Evolutionary conservation across 441 rosid genomes (phyloP).

Genomic region (Hypseocharis bilobata): DNA sequence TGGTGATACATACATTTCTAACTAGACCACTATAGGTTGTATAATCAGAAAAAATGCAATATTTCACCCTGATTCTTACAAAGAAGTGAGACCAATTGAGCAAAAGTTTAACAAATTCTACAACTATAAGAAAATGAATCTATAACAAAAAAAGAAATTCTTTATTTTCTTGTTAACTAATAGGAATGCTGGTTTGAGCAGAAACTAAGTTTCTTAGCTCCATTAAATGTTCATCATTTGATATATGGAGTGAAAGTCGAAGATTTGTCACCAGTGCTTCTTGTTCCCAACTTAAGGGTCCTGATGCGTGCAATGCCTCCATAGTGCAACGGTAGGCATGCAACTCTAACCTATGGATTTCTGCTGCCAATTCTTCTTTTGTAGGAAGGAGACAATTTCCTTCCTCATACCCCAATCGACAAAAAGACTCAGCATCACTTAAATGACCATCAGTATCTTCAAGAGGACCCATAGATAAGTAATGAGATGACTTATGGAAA

Average conservation of each 20-base stretch:
- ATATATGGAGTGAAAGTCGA: conserved; percentile 49
- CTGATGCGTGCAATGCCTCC: conserved; percentile 55
- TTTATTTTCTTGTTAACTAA: conserved; percentile 24
- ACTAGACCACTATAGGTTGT: conserved; percentile 23
- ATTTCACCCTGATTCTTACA: conserved; percentile 32
- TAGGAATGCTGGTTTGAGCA: conserved; percentile 28
- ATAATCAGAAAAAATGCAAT: conserved; percentile 19
- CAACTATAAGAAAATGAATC: conserved; percentile 19
- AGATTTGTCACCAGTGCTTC: conserved; percentile 57
- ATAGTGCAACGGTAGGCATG: conserved; percentile 50
- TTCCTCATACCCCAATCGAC: conserved; percentile 22
- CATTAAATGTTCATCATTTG: conserved; percentile 58
- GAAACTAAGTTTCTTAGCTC: conserved; percentile 48
- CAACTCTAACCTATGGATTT: conserved; percentile 52
- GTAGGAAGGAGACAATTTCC: conserved; percentile 25
- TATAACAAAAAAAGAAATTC: conserved; percentile 11
- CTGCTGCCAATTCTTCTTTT: conserved; percentile 30
- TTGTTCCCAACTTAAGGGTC: conserved; percentile 61
- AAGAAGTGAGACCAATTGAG: conserved; percentile 6
- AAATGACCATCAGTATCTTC: conserved; percentile 23
- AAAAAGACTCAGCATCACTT: conserved; percentile 51
- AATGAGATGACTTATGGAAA: conserved; percentile 20
- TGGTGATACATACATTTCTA: conserved; percentile 29
- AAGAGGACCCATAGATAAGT: conserved; percentile 21
- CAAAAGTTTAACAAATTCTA: conserved; percentile 25